A percentile compares a stretch with the other conserved stretches of the same genome.
These are phyloP conservation scores for Apiotrichum laibachii DNA, from an alignment of 1,284 basidiomycete species.

Conservation along the genomic window DNA sequence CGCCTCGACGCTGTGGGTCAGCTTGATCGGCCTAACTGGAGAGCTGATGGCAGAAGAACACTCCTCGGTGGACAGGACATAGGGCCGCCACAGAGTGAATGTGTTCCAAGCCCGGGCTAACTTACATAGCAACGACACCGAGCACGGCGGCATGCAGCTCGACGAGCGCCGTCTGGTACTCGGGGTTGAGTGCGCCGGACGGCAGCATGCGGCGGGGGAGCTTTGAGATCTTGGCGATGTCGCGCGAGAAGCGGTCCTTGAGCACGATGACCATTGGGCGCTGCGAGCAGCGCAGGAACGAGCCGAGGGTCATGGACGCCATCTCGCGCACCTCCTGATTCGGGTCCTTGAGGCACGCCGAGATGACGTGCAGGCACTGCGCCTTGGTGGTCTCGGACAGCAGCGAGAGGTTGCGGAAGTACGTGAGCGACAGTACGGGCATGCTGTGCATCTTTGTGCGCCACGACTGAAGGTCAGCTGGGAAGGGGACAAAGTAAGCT, in stretches of 20 bases:
- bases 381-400: conserved; percentile 66
- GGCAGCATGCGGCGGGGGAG: conserved; percentile 68
- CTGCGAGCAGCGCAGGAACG: conserved; percentile 89
- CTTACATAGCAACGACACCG: conserved; percentile 60
- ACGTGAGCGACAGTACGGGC: conserved; percentile 51
- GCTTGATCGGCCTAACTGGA: not conserved
- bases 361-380: conserved; percentile 64
- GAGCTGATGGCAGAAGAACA: too few species aligned
- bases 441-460: conserved; percentile 54
- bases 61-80: too few species aligned
- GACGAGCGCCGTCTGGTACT: conserved; percentile 71
- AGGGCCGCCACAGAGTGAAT: too few species aligned
- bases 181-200: conserved; percentile 55
- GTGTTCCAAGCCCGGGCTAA: not conserved
- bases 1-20: conserved; percentile 52
- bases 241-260: conserved; percentile 76
- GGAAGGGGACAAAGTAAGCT: too few species aligned
- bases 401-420: conserved; percentile 66
- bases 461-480: conserved; percentile 43
- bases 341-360: conserved; percentile 72
- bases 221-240: conserved; percentile 60
- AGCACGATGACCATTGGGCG: conserved; percentile 80
- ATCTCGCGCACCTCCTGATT: conserved; percentile 93
- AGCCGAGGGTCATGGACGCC: conserved; percentile 84
- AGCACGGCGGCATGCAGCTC: conserved; percentile 84